These are phyloP conservation scores for Phaeotremella fagi DNA, from an alignment of 768 basidiomycete species.

Conservation along the genomic window DNA sequence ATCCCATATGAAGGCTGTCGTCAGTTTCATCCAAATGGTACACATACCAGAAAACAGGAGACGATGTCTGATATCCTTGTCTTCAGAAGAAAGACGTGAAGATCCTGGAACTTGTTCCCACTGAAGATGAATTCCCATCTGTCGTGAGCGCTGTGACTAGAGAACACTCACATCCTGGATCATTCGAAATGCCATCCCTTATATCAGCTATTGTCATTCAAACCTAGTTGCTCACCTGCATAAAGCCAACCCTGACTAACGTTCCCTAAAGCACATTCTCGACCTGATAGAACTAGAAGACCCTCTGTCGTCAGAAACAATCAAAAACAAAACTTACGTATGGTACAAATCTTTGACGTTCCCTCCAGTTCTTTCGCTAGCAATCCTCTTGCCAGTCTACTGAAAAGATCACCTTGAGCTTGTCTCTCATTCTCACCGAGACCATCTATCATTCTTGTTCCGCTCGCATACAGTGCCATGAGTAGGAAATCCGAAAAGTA, in stretches of 20 bases:
- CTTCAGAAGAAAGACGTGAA: constrained; percentile 6
- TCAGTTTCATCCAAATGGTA: neutral
- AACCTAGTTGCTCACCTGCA: constrained; percentile 1
- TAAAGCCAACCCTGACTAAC: constrained; percentile 3
- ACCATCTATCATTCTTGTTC: constrained; percentile 14
- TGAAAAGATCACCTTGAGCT: constrained; percentile 11
- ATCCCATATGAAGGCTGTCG: constrained; percentile 16
- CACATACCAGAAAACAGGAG: constrained; percentile 8
- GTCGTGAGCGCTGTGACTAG: neutral
- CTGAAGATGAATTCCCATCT: constrained; percentile 14
- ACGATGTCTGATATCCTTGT: constrained; percentile 6
- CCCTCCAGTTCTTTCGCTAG: constrained; percentile 15
- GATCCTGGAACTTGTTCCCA: constrained; percentile 5
- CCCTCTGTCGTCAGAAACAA: constrained; percentile 3
- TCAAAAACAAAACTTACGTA: constrained; percentile 4
- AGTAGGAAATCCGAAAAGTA: constrained; percentile 14
- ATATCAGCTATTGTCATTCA: neutral
- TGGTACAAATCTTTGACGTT: constrained; percentile 1
- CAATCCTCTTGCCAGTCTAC: constrained; percentile 11
- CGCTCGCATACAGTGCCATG: constrained; percentile 13
- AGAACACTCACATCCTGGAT: constrained; percentile 7
- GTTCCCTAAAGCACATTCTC: constrained; percentile 2
- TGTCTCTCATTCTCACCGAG: constrained; percentile 4
- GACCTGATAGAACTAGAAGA: constrained; percentile 1
- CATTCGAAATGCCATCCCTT: constrained; percentile 10